phyloP scores from a whole-genome alignment of 139 green algal species.

The Coccomyxa sp. region DNA sequence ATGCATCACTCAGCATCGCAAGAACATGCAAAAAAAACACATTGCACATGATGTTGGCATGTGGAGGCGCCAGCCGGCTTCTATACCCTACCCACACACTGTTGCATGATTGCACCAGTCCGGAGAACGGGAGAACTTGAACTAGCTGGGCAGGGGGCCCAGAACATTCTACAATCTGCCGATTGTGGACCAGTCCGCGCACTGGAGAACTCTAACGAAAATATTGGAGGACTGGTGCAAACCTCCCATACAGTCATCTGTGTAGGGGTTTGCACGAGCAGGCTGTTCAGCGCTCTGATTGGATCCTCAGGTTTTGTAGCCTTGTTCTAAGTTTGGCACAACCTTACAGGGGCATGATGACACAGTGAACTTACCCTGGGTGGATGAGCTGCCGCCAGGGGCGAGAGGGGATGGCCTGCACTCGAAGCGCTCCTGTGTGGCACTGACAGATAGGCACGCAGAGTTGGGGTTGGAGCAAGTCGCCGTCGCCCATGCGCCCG shows the following conservation, averaged over 20 bases:
- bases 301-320: background rate
- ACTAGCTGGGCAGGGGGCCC: too few species aligned
- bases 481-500: background rate
- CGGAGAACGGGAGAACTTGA: too few species aligned
- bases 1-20: background rate
- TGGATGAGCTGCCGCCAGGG: background rate
- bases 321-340: background rate
- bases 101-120: too few species aligned
- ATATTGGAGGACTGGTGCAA: too few species aligned
- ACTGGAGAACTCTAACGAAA: too few species aligned
- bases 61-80: too few species aligned
- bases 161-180: too few species aligned
- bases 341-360: background rate
- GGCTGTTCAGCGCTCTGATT: background rate
- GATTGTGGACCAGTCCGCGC: too few species aligned
- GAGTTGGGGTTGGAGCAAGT: background rate
- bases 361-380: background rate
- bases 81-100: too few species aligned
- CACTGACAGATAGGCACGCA: background rate
- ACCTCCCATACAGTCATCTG: too few species aligned
- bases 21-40: too few species aligned
- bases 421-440: background rate
- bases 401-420: background rate
- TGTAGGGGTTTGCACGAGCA: background rate
- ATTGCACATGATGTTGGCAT: too few species aligned